Evolutionary conservation across 78 protist species (phyloP), one percentile per base, ranked within the genome.

Genomic region (Tieghemostelium lacteum): DNA sequence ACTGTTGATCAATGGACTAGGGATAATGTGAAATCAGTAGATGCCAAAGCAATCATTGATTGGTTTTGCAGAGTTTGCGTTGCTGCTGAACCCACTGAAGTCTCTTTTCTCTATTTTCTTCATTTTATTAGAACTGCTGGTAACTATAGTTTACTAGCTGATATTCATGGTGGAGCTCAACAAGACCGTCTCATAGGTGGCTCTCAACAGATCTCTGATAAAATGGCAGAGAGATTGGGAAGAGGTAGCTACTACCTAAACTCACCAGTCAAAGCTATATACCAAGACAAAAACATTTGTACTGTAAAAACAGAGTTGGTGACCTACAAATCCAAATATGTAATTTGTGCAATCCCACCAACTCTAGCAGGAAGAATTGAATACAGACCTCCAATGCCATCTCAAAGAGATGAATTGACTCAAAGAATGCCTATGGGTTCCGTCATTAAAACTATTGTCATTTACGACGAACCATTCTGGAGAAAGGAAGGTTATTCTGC

Each of bases 381-480:
- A 24, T 88, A 77, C 37, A n/a, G 39, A 26, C 93, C 93, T 17
- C 3, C 74, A 0, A 42, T 88, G 67, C 93, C 93, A 58, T 33
- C 86, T 19, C 14, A 28, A 26, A 75, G 86, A 69, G 93, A 74
- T 39, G 83, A 73, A 39, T 61, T 88, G 6, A 75, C 87, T 19
- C 93, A 88, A 55, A 70, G 93, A 58, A 52, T 77, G 73, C 87
- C 93, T 62, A 88, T 88, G 93, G 93, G 93, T 36, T 62, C 75
- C 0, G 93, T 88, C 16, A 88, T 88, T 62, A 88, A 88, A 58
- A 88, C 87, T 0, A 91, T 75, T 40, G 71, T 62, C 40, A 85
- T 91, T 67, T 91, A 91, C 36, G 86, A 71, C 31, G 78, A 80
- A 70, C 94, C 94, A 52, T 91, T 91, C 65, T 91, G 94, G 94